These are phyloP conservation scores for Penicillium paradoxum DNA, from an alignment of 495 filamentous ascomycete genomes.

Conservation along the genomic window DNA sequence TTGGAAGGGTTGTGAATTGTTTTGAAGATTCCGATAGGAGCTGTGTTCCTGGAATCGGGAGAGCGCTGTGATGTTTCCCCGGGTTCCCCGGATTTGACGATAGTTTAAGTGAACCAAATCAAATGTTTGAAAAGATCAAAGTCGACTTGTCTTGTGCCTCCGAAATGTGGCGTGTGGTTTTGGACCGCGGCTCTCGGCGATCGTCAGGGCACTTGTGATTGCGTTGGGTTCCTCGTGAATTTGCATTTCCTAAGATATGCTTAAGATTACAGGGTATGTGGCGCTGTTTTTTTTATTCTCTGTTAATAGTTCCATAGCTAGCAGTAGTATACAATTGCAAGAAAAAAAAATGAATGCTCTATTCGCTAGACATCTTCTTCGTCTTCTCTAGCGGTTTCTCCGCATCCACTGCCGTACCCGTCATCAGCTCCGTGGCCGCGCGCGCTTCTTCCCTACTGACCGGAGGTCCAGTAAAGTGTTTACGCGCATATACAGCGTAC, in stretches of 20 bases:
- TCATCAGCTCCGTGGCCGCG: conserved; percentile 29
- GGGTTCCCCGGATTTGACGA: not conserved
- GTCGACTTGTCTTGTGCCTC: conserved; percentile 9
- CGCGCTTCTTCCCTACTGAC: conserved; percentile 37
- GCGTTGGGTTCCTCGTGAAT: not conserved
- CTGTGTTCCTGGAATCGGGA: not conserved
- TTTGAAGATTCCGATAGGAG: not conserved
- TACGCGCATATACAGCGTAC: conserved; percentile 67
- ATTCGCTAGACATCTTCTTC: conserved; percentile 14
- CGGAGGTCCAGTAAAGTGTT: conserved; percentile 66
- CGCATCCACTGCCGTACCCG: conserved; percentile 28
- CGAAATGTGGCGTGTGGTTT: conserved; percentile 16
- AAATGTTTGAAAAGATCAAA: not conserved
- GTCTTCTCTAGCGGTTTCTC: conserved; percentile 17
- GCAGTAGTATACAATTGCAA: not conserved
- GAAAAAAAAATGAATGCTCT: not conserved
- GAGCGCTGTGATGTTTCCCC: not conserved
- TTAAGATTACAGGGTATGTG: too few relatives aligned
- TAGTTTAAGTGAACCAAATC: not conserved
- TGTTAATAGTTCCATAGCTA: not conserved
- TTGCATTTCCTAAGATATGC: not conserved
- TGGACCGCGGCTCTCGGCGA: conserved; percentile 40
- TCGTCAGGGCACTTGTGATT: conserved; percentile 30
- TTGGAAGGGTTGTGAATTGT: not conserved
- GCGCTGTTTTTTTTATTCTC: not conserved